These are phyloP conservation scores for Copromyces sp. DNA, from an alignment of 495 filamentous ascomycete species.

Conservation along the genomic window DNA sequence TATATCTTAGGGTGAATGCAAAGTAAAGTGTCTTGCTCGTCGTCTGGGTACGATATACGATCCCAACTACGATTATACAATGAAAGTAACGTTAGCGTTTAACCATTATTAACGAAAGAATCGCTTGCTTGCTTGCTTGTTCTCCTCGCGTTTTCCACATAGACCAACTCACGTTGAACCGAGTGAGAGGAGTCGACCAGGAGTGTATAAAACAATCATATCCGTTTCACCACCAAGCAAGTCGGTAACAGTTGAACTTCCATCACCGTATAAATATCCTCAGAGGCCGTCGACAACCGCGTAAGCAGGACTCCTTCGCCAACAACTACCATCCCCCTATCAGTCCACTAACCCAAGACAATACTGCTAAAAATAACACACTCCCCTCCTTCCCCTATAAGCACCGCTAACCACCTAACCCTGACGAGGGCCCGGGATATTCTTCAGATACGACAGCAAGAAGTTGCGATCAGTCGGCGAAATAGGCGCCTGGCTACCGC, in stretches of 20 bases:
- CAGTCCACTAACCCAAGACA: background rate
- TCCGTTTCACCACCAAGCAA: background rate
- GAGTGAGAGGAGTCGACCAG: background rate
- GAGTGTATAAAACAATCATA: background rate
- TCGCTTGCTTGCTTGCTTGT: background rate
- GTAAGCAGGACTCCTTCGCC: background rate
- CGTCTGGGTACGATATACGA: background rate
- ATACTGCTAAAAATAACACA: background rate
- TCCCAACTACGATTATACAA: background rate
- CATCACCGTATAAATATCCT: background rate
- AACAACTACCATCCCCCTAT: background rate
- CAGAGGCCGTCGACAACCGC: background rate
- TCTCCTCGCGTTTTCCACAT: background rate
- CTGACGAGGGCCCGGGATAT: conserved; percentile 16
- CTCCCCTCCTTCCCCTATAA: background rate
- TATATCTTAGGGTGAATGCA: background rate
- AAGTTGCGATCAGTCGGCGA: conserved; percentile 67
- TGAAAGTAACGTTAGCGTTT: background rate
- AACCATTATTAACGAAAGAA: background rate
- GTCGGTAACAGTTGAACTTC: background rate
- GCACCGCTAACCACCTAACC: background rate
- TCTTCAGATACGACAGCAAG: conserved; percentile 61
- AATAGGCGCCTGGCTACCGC: conserved; percentile 42
- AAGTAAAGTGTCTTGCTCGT: background rate
- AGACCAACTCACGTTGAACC: background rate